Conservation (phyloP, 2,329 filamentous ascomycete genomes). For the Thielaviopsis populi region DNA sequence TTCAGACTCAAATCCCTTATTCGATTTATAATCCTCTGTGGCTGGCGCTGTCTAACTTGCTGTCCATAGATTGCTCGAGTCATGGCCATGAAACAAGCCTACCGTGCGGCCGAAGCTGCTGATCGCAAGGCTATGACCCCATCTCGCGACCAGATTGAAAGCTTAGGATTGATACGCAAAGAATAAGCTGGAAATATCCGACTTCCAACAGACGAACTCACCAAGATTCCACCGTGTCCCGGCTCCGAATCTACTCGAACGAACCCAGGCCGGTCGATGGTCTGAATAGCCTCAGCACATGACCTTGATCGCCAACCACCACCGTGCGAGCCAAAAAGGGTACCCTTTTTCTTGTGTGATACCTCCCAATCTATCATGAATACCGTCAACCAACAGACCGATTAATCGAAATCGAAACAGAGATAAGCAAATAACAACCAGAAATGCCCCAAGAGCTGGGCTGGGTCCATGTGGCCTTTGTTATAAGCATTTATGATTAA, state of each 20-base stretch:
- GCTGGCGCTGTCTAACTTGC: neutral
- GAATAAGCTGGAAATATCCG: constrained; percentile 49
- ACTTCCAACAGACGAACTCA: neutral
- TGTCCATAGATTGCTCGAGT: constrained; percentile 56
- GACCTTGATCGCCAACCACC: no score
- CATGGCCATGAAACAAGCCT: constrained; percentile 65
- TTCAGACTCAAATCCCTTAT: constrained; percentile 14
- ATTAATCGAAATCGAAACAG: constrained; percentile 7
- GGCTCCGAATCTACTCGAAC: neutral
- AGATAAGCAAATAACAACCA: constrained; percentile 19
- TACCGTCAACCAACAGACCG: constrained; percentile 6
- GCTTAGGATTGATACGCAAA: constrained; percentile 68
- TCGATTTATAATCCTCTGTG: neutral
- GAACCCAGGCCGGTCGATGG: neutral
- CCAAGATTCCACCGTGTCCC: neutral
- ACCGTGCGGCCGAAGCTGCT: constrained; percentile 57
- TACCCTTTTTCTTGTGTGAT: neutral
- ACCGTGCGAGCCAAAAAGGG: neutral
- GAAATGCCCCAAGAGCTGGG: constrained; percentile 16
- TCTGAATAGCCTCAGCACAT: neutral
- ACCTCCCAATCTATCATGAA: constrained; percentile 2
- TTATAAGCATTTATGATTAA: constrained; percentile 13
- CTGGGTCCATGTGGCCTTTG: constrained; percentile 12
- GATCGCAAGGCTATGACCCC: constrained; percentile 54
- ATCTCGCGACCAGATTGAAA: constrained; percentile 77